These are phyloP conservation scores for Paratinospora sagittata DNA, from an alignment of 164 flowering plant species.

Conservation along the genomic window DNA sequence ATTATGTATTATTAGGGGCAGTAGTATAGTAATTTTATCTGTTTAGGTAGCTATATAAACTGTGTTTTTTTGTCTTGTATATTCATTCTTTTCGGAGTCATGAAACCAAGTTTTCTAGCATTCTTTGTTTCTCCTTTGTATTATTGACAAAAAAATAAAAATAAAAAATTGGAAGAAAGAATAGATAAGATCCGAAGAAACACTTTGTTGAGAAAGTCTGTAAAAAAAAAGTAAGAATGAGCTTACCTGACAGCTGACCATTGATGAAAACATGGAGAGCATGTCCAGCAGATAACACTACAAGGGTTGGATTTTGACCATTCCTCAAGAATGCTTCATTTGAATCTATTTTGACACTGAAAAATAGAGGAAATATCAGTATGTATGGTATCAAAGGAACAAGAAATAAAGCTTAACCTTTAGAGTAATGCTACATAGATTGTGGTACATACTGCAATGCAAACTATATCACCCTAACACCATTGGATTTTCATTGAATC, in stretches of 20 bases:
- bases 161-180: constrained; percentile 28
- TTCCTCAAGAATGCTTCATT: constrained; percentile 53
- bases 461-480: too few species aligned
- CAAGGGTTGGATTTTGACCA: constrained; percentile 52
- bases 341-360: constrained; percentile 54
- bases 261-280: constrained; percentile 76
- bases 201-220: constrained; percentile 23
- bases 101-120: too few species aligned
- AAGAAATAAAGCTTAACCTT: neutral
- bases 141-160: too few species aligned
- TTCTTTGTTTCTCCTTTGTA: too few species aligned
- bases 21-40: too few species aligned
- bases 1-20: too few species aligned
- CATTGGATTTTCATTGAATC: too few species aligned
- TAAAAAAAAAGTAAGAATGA: constrained; percentile 50
- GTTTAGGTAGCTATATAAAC: too few species aligned
- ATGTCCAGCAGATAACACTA: constrained; percentile 79
- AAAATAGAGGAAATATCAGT: neutral
- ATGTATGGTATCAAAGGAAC: neutral
- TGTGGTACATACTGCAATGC: too few species aligned
- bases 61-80: too few species aligned
- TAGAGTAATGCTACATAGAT: too few species aligned
- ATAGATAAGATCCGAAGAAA: neutral
- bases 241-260: constrained; percentile 60
- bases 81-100: too few species aligned